Evolutionary conservation across 2,329 filamentous ascomycete genomes (phyloP).

Genomic region (Curvularia eragrostidis): DNA sequence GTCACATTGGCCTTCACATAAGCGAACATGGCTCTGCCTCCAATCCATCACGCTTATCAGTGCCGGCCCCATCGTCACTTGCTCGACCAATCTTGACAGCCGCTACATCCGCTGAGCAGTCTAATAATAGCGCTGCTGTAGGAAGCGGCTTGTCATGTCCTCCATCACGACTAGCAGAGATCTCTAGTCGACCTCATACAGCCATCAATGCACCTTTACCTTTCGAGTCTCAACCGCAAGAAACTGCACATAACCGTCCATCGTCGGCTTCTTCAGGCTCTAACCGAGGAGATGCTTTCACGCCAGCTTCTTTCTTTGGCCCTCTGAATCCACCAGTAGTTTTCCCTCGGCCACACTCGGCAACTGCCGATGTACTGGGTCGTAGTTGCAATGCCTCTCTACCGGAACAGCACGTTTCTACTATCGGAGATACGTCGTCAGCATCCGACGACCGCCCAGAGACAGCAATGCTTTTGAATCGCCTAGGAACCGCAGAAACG

Average conservation of each 20-base stretch:
- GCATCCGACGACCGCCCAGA: constrained; percentile 22
- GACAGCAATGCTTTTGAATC: constrained; percentile 25
- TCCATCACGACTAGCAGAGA: constrained; percentile 36
- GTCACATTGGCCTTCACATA: constrained; percentile 44
- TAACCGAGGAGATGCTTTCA: not conserved
- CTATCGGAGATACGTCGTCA: constrained; percentile 14
- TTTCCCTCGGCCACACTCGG: constrained; percentile 36
- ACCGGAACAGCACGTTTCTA: constrained; percentile 6
- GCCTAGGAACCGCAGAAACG: constrained; percentile 21
- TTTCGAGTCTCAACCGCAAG: constrained; percentile 17
- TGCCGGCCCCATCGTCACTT: constrained; percentile 9
- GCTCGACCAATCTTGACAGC: not conserved
- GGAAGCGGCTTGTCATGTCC: constrained; percentile 30
- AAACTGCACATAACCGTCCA: constrained; percentile 23
- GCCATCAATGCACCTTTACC: constrained; percentile 22
- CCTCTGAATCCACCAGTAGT: constrained; percentile 37
- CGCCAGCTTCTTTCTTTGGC: constrained; percentile 6
- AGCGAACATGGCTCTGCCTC: constrained; percentile 20
- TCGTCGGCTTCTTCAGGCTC: constrained; percentile 24
- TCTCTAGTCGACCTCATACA: constrained; percentile 34
- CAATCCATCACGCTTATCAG: constrained; percentile 19
- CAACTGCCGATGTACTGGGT: constrained; percentile 22
- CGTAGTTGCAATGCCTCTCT: constrained; percentile 5
- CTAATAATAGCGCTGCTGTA: not conserved
- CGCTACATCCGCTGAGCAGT: constrained; percentile 4